phyloP scores from a whole-genome alignment of 2,329 filamentous ascomycete genomes.

The Ascochyta rabiei region DNA sequence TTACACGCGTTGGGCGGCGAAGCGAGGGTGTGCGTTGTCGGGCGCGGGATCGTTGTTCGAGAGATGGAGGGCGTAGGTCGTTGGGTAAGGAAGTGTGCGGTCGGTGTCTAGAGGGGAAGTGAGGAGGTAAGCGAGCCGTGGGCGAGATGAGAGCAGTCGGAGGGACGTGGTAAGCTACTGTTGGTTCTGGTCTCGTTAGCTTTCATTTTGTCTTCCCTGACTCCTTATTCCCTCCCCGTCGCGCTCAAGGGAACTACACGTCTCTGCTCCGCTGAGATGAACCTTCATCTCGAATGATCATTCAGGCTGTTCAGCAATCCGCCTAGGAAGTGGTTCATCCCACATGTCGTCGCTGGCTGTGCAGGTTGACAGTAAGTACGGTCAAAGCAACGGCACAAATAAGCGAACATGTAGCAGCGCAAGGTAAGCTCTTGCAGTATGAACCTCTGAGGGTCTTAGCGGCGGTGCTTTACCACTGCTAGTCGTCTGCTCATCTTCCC shows the following conservation, averaged over 20 bases:
- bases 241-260: neutral
- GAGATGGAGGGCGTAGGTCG: neutral
- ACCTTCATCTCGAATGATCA: no score
- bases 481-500: neutral
- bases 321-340: no score
- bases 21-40: conserved; percentile 3
- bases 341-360: neutral
- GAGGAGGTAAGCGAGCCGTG: neutral
- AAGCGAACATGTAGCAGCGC: neutral
- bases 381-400: neutral
- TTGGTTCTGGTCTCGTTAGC: neutral
- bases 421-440: neutral
- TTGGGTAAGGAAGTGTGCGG: neutral
- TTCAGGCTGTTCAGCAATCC: no score
- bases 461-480: neutral
- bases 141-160: neutral
- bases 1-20: conserved; percentile 14
- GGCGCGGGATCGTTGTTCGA: neutral
- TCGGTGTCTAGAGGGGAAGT: neutral
- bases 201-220: neutral
- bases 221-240: neutral
- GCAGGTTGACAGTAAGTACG: neutral
- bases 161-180: neutral
- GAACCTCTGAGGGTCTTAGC: neutral
- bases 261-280: neutral